phyloP scores from a whole-genome alignment of 148 eudicot genomes.

The Diospyros lotus region DNA sequence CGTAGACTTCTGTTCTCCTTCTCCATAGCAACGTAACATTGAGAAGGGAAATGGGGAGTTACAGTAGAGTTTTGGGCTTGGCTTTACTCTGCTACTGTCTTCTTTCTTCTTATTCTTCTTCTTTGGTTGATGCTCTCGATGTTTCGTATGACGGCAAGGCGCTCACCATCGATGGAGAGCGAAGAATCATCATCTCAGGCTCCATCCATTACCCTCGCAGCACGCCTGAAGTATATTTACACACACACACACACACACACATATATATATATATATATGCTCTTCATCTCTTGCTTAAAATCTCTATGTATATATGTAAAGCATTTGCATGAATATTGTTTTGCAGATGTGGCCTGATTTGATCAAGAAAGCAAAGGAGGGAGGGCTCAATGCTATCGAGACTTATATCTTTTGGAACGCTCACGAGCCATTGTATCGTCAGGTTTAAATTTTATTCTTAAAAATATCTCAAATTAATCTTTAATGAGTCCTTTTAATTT shows the following conservation, averaged over 20 bases:
- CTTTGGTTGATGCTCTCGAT: not conserved
- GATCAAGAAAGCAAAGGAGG: slow-evolving; percentile 39
- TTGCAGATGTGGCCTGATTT: slow-evolving; percentile 51
- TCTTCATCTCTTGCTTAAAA: too few species aligned
- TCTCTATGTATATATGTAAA: too few species aligned
- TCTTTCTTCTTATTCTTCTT: not conserved
- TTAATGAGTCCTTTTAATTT: not conserved
- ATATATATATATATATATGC: too few species aligned
- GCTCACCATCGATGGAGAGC: not conserved
- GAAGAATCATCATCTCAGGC: not conserved
- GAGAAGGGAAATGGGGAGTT: not conserved
- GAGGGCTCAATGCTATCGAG: slow-evolving; percentile 44
- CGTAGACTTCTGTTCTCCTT: too few species aligned
- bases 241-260: too few species aligned
- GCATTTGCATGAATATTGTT: too few species aligned
- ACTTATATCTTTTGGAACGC: slow-evolving; percentile 50
- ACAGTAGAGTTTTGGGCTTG: not conserved
- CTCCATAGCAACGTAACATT: too few species aligned
- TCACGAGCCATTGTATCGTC: slow-evolving; percentile 38
- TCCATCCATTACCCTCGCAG: not conserved
- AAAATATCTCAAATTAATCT: not conserved
- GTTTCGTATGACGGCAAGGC: not conserved
- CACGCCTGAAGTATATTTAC: not conserved
- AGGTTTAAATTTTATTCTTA: slow-evolving; percentile 4
- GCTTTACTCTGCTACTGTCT: not conserved